phyloP scores from a whole-genome alignment of 2,329 filamentous ascomycete genomes.

The Pyrenochaeta sp. region DNA sequence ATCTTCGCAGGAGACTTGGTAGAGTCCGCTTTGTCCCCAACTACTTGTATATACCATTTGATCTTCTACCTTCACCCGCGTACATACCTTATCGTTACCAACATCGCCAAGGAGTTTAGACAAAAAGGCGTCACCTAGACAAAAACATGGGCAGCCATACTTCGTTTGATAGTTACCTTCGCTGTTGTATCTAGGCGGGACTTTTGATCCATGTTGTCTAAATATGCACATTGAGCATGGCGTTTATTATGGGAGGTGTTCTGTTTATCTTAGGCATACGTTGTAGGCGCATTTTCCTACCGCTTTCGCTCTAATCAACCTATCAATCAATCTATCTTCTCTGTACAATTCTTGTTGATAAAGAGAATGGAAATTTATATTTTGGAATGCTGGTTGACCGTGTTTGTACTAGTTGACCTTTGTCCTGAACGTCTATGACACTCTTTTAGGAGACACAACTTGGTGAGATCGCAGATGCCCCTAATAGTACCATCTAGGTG shows the following conservation, averaged over 20 bases:
- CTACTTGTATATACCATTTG: slow-evolving; percentile 10
- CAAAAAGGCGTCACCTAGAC: slow-evolving; percentile 14
- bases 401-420: no score
- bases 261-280: not conserved
- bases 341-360: not conserved
- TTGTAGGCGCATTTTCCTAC: not conserved
- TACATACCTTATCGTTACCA: slow-evolving; percentile 8
- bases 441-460: no score
- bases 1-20: slow-evolving; percentile 11
- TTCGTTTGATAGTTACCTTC: slow-evolving; percentile 1
- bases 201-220: slow-evolving; percentile 5
- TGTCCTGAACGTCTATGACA: no score
- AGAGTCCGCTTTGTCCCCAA: not conserved
- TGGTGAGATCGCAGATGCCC: no score
- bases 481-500: no score
- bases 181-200: slow-evolving; percentile 4
- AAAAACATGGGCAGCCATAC: slow-evolving; percentile 3
- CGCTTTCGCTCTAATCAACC: not conserved
- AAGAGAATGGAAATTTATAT: not conserved
- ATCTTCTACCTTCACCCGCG: slow-evolving; percentile 1
- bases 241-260: slow-evolving; percentile 6
- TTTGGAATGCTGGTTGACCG: no score
- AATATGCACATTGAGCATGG: slow-evolving; percentile 16
- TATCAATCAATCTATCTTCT: not conserved
- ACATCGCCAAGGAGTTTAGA: slow-evolving; percentile 18